These are phyloP conservation scores for Thelonectria rubi DNA, from an alignment of 2,329 filamentous ascomycete species.

Conservation along the genomic window DNA sequence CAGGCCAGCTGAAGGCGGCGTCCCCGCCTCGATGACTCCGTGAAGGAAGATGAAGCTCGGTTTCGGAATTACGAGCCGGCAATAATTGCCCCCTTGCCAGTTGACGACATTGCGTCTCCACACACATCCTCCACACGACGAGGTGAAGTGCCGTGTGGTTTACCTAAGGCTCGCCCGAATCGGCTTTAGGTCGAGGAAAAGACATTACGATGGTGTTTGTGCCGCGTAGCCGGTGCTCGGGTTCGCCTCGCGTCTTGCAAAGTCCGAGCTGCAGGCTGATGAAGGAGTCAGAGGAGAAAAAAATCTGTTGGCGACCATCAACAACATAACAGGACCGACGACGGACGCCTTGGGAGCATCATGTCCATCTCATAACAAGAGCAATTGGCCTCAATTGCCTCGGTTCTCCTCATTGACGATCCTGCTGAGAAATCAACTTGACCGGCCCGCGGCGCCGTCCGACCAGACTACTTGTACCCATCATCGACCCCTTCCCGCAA, in stretches of 20 bases:
- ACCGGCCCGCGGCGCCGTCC: conserved; percentile 33
- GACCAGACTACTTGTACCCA: conserved; percentile 3
- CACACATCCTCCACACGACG: conserved; percentile 30
- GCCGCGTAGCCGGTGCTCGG: conserved; percentile 33
- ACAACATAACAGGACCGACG: neutral
- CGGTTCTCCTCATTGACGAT: neutral
- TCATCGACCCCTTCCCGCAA: conserved; percentile 18
- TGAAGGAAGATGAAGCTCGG: neutral
- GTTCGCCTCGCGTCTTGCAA: conserved; percentile 11
- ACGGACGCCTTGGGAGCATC: neutral
- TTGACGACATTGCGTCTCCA: conserved; percentile 17
- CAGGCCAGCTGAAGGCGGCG: neutral
- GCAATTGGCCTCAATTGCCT: neutral
- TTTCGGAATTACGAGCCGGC: conserved; percentile 36
- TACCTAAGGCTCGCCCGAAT: conserved; percentile 17
- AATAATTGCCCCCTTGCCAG: conserved; percentile 30
- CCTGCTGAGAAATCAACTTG: neutral
- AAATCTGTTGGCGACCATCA: neutral
- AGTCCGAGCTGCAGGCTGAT: conserved; percentile 13
- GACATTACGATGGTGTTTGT: conserved; percentile 21
- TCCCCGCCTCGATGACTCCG: neutral
- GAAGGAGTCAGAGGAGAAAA: neutral
- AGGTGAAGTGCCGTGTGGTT: conserved; percentile 7
- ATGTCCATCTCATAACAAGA: conserved; percentile 7
- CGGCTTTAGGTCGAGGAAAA: conserved; percentile 16